These are phyloP conservation scores for Lodderomyces elongisporus DNA, from an alignment of 1,139 yeast genomes.

Conservation along the genomic window DNA sequence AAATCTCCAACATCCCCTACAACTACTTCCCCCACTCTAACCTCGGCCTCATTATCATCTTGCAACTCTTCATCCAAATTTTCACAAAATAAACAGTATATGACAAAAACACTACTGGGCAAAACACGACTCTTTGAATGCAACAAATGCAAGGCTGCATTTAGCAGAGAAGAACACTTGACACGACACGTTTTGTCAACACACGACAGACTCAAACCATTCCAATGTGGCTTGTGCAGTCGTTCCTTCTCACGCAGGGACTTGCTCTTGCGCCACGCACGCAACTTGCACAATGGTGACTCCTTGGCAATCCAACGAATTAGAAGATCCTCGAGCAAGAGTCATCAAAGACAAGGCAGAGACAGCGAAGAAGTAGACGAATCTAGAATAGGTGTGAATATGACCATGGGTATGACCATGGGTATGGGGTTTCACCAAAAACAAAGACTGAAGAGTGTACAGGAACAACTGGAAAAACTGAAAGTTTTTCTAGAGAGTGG, in stretches of 20 bases:
- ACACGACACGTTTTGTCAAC: slow-evolving; percentile 43
- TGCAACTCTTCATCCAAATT: too few species aligned
- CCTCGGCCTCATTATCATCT: too few species aligned
- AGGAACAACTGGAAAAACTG: too few species aligned
- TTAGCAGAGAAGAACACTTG: slow-evolving; percentile 46
- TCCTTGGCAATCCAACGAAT: slow-evolving; percentile 43
- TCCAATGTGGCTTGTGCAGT: slow-evolving; percentile 90
- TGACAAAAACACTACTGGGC: slow-evolving; percentile 43
- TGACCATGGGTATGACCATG: too few species aligned
- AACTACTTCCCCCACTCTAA: too few species aligned
- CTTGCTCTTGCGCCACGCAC: slow-evolving; percentile 86
- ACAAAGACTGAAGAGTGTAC: too few species aligned
- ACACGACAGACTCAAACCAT: slow-evolving; percentile 45
- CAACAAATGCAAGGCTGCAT: slow-evolving; percentile 40
- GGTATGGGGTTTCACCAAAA: not conserved
- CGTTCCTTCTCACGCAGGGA: slow-evolving; percentile 92
- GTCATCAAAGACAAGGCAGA: not conserved
- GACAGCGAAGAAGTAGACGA: slow-evolving; percentile 4
- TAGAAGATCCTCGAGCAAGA: slow-evolving; percentile 38
- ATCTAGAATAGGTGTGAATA: too few species aligned
- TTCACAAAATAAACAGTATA: too few species aligned
- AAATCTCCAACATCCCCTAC: too few species aligned
- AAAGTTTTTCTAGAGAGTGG: too few species aligned
- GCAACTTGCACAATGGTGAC: slow-evolving; percentile 79
- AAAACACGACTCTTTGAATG: slow-evolving; percentile 43